Percentiles rank a stretch among this genome's conserved stretches.
phyloP scores from a whole-genome alignment of 2,329 filamentous ascomycete genomes.

The Aureobasidium sp. region DNA sequence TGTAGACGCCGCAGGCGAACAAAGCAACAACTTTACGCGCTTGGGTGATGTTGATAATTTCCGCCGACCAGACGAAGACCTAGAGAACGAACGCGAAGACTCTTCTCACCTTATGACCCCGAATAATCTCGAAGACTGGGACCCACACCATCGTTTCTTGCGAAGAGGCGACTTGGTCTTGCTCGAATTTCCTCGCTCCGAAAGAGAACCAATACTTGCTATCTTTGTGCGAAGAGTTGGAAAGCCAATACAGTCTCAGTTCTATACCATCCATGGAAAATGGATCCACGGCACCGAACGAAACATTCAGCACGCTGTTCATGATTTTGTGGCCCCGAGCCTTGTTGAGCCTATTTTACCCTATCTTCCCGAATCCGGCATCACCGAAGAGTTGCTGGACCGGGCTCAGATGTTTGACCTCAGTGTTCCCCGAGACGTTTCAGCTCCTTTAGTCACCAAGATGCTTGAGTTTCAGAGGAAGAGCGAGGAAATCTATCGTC shows the following conservation, averaged over 20 bases:
- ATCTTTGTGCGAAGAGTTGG: slow-evolving; percentile 42
- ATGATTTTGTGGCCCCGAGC: slow-evolving; percentile 40
- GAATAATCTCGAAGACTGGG: slow-evolving; percentile 28
- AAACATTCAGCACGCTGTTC: slow-evolving; percentile 43
- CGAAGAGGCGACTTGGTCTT: slow-evolving; percentile 46
- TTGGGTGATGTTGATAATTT: slow-evolving; percentile 25
- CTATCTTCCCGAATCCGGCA: slow-evolving; percentile 42
- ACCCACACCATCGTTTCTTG: slow-evolving; percentile 32
- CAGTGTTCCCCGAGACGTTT: slow-evolving; percentile 40
- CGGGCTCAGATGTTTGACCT: slow-evolving; percentile 33
- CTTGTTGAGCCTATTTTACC: slow-evolving; percentile 42
- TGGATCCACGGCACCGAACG: slow-evolving; percentile 37
- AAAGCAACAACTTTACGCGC: slow-evolving; percentile 25
- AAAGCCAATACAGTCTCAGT: slow-evolving; percentile 34
- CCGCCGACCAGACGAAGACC: slow-evolving; percentile 21
- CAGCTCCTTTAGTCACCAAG: slow-evolving; percentile 37
- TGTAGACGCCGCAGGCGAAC: slow-evolving; percentile 23
- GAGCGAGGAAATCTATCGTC: slow-evolving; percentile 42
- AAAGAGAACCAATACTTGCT: slow-evolving; percentile 39
- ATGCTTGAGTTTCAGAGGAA: slow-evolving; percentile 40
- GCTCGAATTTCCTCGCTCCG: slow-evolving; percentile 24
- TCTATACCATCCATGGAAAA: slow-evolving; percentile 44
- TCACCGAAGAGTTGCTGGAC: slow-evolving; percentile 28
- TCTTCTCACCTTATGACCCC: slow-evolving; percentile 19
- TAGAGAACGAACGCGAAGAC: slow-evolving; percentile 23